A percentile compares a stretch with the other conserved stretches of the same genome.
These are phyloP conservation scores for Fusarium lyarnte DNA, from an alignment of 2,329 filamentous ascomycete genomes.

Conservation along the genomic window DNA sequence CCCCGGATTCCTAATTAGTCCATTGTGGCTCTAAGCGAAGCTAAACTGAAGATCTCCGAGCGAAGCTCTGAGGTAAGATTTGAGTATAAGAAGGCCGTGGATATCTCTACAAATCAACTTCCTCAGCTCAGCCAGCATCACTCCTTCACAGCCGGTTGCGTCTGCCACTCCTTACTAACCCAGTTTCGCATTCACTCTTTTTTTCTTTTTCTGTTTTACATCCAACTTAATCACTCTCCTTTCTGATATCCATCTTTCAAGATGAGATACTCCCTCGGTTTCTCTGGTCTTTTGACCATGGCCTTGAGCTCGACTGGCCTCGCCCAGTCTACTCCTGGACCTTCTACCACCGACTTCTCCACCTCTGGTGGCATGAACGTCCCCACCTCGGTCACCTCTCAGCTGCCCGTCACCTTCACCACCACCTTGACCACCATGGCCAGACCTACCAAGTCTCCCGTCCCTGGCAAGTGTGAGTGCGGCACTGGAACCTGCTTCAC, in stretches of 20 bases:
- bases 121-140: slow-evolving; percentile 34
- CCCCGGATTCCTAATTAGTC: not conserved
- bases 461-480: slow-evolving; percentile 3
- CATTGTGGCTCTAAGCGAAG: not conserved
- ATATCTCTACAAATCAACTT: slow-evolving; percentile 8
- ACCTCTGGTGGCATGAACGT: slow-evolving; percentile 15
- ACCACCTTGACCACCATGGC: slow-evolving; percentile 16
- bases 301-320: slow-evolving; percentile 16
- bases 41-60: accelerated
- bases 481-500: slow-evolving; percentile 13
- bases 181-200: slow-evolving; percentile 12
- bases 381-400: slow-evolving; percentile 5
- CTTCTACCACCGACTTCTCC: not conserved
- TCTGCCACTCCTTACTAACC: slow-evolving; percentile 31
- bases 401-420: not conserved
- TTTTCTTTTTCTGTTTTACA: slow-evolving; percentile 7
- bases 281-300: slow-evolving; percentile 35
- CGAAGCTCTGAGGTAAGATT: too few relatives aligned
- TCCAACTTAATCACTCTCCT: slow-evolving; percentile 26
- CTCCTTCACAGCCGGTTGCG: slow-evolving; percentile 32
- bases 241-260: not conserved
- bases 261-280: slow-evolving; percentile 33
- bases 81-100: slow-evolving; percentile 26
- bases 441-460: slow-evolving; percentile 3
- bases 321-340: slow-evolving; percentile 1